Conservation (phyloP, 2,329 filamentous ascomycete species). For the Talaromyces sp. region DNA sequence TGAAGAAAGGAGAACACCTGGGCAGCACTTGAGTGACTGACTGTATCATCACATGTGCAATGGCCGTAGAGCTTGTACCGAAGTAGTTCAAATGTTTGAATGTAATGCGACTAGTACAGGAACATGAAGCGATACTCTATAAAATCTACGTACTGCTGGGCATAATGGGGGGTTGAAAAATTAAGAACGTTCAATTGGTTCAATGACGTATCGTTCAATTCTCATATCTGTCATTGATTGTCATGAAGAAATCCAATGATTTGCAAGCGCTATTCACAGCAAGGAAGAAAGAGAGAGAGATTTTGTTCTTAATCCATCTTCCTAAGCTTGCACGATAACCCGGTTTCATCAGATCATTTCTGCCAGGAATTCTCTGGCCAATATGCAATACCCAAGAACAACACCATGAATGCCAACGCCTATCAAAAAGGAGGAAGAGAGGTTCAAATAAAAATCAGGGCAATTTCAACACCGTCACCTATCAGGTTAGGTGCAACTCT, state of each 20-base stretch:
- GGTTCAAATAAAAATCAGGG: slow-evolving; percentile 13
- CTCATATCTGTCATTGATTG: slow-evolving; percentile 29
- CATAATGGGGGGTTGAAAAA: not conserved
- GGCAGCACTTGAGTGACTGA: too few species aligned
- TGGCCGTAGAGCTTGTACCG: too few species aligned
- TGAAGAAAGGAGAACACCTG: too few species aligned
- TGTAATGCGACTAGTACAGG: too few species aligned
- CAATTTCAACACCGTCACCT: slow-evolving; percentile 11
- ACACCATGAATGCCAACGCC: slow-evolving; percentile 30
- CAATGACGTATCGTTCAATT: slow-evolving; percentile 21
- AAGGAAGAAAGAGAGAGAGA: not conserved
- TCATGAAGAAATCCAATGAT: slow-evolving; percentile 25
- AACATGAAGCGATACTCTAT: too few species aligned
- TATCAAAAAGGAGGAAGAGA: slow-evolving; percentile 6
- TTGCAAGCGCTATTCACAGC: not conserved
- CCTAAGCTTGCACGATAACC: slow-evolving; percentile 21
- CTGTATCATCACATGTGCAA: too few species aligned
- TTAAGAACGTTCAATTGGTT: not conserved
- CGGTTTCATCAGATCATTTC: slow-evolving; percentile 27
- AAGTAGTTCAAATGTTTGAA: too few species aligned
- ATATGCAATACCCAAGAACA: slow-evolving; percentile 19
- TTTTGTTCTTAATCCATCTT: slow-evolving; percentile 1
- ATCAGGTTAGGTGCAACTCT: slow-evolving; percentile 4
- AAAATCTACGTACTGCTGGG: not conserved
- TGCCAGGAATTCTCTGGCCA: slow-evolving; percentile 17